Evolutionary conservation across 257 asterid species (phyloP), one percentile per base, ranked within the genome.

Genomic region (Voacanga thouarsii): DNA sequence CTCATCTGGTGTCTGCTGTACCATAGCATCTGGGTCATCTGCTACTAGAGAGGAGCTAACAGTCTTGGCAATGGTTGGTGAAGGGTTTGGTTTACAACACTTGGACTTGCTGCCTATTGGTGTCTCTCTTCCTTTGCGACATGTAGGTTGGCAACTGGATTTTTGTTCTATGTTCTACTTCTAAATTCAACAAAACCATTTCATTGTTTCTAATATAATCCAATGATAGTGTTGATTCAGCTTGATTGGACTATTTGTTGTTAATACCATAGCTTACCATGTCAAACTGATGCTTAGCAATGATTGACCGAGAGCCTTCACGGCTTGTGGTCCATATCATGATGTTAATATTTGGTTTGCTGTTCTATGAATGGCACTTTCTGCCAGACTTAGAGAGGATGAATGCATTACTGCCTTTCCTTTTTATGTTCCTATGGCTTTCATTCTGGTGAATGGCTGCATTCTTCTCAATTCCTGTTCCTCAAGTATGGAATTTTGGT

Each of bases 21-120:
- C 83, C 78, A 75, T 95, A 77, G 93, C 91, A 24, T 84, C 90
- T 84, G 99, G 99, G 64, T 84, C 87, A 66, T 89, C 85, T 86
- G 81, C 78, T 72, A 83, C 87, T 78, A 82, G 80, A 41, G 99
- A 93, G 87, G 97, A 96, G 87, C 86, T 88, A 39, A 86, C 88
- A 64, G 94, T 96, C 78, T 82, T 96, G 91, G 97, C 92, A 75
- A 96, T 96, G 99, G 98, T 93, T 79, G 99, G 99, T 77, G 98
- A 96, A 82, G 89, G 84, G 56, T 92, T 96, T 89, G 96, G 98
- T 77, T 87, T 93, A 88, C 97, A 89, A 75, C 92, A 96, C 81
- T 82, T 96, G 65, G 99, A 96, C 79, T 86, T 93, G 91, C 92
- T 96, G 76, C 98, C 99, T 45, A 91, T 93, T 83, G 99, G 98